Base-by-base conservation (phyloP, 257 asterid species). In the Scutellaria galericulata region DNA sequence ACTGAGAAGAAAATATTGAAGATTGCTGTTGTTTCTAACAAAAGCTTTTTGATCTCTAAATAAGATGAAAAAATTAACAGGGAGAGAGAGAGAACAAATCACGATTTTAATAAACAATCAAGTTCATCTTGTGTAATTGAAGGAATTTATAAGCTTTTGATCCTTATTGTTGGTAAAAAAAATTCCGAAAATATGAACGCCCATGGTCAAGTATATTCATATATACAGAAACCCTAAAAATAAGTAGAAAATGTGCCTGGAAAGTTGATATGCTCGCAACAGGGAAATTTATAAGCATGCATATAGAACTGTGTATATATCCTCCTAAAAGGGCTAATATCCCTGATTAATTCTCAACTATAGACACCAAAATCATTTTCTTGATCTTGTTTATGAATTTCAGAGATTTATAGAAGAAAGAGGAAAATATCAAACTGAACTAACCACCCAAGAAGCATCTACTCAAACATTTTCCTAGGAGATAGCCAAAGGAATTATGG, bases 201-300 rank as follows among this genome's bases (percentile, higher is more conserved):
- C 65, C 54, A 57, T 45, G 62, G 50, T 68, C 31, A 31, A n/a
- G 66, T 48, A 44, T 24, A 12, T 64, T 20, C 22, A 55, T 60
- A 50, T 47, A 15, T 31, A 2, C 37, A 31, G 1, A 77, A 81
- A 81, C 85, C 85, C 85, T 81, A 81, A 73, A 74, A 72, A 7
- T 41, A 47, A 45, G 51, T 7, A 55, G 41, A 35, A 56, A 39
- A 42, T 37, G 54, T 54, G 62, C 62, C 72, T 37, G 71, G 44
- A n/a, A 56, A 66, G 70, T 57, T 56, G 67, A 5, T 65, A 72
- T 27, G 73, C 74, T 44, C 73, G 62, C 66, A 55, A 15, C 24
- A 46, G 64, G 27, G 31, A 55, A 78, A 75, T 47, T n/a, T n/a
- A n/a, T 41, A 59, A 74, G 27, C 51, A 66, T 15, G 10, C 20